Conservation (phyloP, 78 protist genomes). For the Dictyostelium brefeldianum region DNA sequence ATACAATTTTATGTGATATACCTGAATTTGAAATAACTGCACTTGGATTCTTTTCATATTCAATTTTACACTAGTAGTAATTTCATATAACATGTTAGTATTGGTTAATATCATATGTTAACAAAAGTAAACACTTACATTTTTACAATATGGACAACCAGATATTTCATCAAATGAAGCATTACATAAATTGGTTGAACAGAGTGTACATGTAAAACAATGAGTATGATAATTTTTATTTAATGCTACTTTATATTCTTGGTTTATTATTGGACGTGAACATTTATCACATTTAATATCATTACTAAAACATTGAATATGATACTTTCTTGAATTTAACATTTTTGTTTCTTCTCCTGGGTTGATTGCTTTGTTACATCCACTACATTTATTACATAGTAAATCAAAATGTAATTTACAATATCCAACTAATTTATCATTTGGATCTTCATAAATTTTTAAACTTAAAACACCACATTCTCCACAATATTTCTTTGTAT, state of each 20-base stretch:
- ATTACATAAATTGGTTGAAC: conserved; percentile 1
- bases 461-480: conserved; percentile 36
- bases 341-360: neutral
- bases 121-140: too few relatives aligned
- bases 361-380: neutral
- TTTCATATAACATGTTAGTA: neutral
- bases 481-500: conserved; percentile 14
- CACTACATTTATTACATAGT: neutral
- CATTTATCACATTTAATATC: conserved; percentile 34
- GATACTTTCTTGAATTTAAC: conserved; percentile 9
- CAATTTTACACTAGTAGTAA: conserved; percentile 21
- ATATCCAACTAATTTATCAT: neutral
- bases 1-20: neutral
- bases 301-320: conserved; percentile 17
- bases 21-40: neutral
- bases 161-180: neutral
- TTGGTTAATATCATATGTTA: too few relatives aligned
- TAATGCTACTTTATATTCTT: neutral
- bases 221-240: conserved; percentile 15
- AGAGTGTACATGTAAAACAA: conserved; percentile 42
- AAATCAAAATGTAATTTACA: conserved; percentile 26
- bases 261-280: neutral
- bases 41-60: neutral
- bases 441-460: conserved; percentile 3
- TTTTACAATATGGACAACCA: conserved; percentile 41